Conservation (phyloP, 2,329 filamentous ascomycete species). For the Elsinoe arachidis region DNA sequence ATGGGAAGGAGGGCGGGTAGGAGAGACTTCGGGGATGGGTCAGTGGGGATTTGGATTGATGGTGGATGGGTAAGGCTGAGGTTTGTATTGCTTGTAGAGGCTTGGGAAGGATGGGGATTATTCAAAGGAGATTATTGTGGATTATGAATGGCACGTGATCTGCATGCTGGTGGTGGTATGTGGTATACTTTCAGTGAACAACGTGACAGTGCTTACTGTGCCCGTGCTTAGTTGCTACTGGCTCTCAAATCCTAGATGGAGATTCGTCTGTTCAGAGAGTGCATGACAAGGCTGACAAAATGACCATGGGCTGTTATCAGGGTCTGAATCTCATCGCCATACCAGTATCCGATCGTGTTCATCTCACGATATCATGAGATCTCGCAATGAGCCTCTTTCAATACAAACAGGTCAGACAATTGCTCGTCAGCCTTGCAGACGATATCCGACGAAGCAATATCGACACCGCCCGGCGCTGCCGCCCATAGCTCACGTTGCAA, state of each 20-base stretch:
- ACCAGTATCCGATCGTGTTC: background rate
- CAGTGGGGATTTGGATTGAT: background rate
- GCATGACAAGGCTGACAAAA: no score
- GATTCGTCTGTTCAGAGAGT: no score
- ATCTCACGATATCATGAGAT: background rate
- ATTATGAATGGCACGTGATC: no score
- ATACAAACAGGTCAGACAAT: background rate
- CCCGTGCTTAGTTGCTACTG: no score
- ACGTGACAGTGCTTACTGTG: no score
- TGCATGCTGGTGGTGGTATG: no score
- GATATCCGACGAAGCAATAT: background rate
- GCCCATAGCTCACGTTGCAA: background rate
- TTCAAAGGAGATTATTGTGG: background rate
- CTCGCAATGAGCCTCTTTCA: background rate
- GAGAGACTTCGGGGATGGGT: background rate
- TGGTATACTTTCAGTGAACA: no score
- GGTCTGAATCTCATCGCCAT: background rate
- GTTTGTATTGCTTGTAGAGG: background rate
- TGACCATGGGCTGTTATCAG: background rate
- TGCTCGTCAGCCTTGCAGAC: background rate
- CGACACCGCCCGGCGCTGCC: background rate
- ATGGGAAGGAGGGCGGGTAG: background rate
- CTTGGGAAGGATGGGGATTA: background rate
- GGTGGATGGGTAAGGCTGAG: background rate
- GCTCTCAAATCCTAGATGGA: no score